Base-by-base conservation (phyloP, 2,329 filamentous ascomycete species). In the Microcyclospora pomicola region DNA sequence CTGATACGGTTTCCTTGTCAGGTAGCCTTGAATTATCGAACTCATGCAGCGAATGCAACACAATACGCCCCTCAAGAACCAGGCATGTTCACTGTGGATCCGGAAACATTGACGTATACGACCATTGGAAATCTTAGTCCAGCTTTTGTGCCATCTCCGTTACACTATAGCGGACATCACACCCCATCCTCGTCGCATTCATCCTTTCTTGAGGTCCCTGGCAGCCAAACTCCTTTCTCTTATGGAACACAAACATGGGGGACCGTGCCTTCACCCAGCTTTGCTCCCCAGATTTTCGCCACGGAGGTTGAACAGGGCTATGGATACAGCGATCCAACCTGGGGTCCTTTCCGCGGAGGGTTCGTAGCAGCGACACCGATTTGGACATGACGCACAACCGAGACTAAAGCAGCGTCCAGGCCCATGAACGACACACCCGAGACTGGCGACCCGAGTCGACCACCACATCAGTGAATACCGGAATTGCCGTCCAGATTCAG, bases 81-180 rank as follows among this genome's bases (percentile, higher is more conserved):
- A 19, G 31, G 34, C 6, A 41, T 51, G 38, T 34, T 48, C 15
- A 27, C 33, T 34, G 33, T 53, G 28, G 42, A 41, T 35, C 42
- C 50, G 6, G 46, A 49, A 9, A 47, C 45, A 13, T 37, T 53
- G 11, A 47, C 33, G 38, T 55, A 53, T 41, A 50, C 52, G 7
- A 49, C 37, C 42, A 59, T 66, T 31, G 60, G 53, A 24, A 68
- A 64, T 42, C 54, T 67, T 6, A 67, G 64, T 44, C 66, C 66
- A n/a, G 66, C 66, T 0, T 69, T 69, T 49, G 63, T 64, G 6
- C 65, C 66, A 6, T 64, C 65, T 9, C 60, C 62, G 15, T 54
- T 66, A 15, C 59, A 55, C 19, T 62, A 65, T 39, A 47, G 57
- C 34, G 56, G 62, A 14, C 40, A 51, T 33, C 56, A 57, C 27